Evolutionary conservation across 2,329 filamentous ascomycete species (phyloP).

Genomic region (Penicillium hordei): DNA sequence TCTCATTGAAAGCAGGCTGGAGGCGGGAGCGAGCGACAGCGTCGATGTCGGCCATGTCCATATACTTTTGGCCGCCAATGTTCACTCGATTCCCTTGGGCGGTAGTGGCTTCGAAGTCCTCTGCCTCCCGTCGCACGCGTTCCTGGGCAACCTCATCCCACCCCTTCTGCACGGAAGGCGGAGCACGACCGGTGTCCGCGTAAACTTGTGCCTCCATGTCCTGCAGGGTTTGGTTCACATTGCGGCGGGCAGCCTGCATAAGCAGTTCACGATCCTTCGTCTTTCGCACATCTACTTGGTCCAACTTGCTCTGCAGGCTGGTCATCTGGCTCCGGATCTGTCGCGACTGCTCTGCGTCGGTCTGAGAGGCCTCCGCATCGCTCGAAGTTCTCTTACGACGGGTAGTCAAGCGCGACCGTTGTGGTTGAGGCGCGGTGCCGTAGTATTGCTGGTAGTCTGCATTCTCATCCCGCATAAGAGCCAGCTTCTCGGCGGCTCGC

Average conservation of each 20-base stretch:
- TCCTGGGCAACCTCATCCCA: conserved; percentile 76
- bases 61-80: conserved; percentile 77
- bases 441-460: conserved; percentile 76
- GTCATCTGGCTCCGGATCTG: conserved; percentile 79
- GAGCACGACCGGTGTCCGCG: conserved; percentile 71
- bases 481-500: conserved; percentile 77
- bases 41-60: conserved; percentile 76
- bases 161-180: conserved; percentile 66
- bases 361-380: conserved; percentile 58
- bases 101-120: conserved; percentile 61
- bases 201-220: conserved; percentile 81
- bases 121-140: conserved; percentile 65
- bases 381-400: conserved; percentile 66
- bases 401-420: conserved; percentile 53
- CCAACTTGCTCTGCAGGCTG: conserved; percentile 67
- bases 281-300: conserved; percentile 44
- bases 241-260: conserved; percentile 76
- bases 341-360: conserved; percentile 68
- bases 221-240: conserved; percentile 76
- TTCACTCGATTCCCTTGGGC: conserved; percentile 58
- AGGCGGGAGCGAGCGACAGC: conserved; percentile 73
- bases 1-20: conserved; percentile 81
- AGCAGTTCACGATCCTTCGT: conserved; percentile 72
- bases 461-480: conserved; percentile 72
- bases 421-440: conserved; percentile 54